Base-by-base conservation (phyloP, 2,329 filamentous ascomycete species). In the Escovopsis weberi region DNA sequence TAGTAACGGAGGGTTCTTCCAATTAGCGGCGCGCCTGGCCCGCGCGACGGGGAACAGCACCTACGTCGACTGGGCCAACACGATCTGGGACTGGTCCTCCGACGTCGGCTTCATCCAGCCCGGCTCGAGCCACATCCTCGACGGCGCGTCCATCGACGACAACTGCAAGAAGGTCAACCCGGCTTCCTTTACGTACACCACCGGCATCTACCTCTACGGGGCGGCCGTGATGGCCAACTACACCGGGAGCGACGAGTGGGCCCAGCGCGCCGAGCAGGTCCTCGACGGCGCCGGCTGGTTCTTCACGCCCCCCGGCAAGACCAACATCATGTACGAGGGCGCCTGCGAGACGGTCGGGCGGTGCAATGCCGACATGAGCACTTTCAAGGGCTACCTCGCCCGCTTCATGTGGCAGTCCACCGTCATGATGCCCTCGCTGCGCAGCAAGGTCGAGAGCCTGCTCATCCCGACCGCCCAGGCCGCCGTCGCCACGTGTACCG, bases 1-100 rank as follows among this genome's bases (percentile, higher is more conserved):
- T 51, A 80, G 79, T 47, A 91, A 91, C 58, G 85, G 83, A 36
- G 80, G 78, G n/a, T 77, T 91, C 56, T 88, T 93, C 60, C 81
- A 88, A 53, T 69, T 94, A 11, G 79, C 81, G 4, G 83, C 85
- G 1, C 79, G 85, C 15, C 69, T 89, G 12, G 82, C 80, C 26
- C 74, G 80, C 38, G 78, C 75, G 46, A 84, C 80, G 0, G 76
- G 75, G 12, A 80, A 84, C 52, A 58, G 70, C 40, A 80, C 74
- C 0, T 84, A 84, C 51, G 48, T 65, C 12, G 70, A 81, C 15
- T 85, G 80, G 81, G 80, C 81, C 1, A 59, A 68, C 38, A 76
- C 74, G 53, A 63, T 76, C n/a, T 83, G 70, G 63, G 72, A 85
- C 51, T 85, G 81, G 80, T 70, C 70, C 1, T 56, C 60, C 38